phyloP scores from a whole-genome alignment of 1,284 basidiomycete genomes.

The Cyathus olla region DNA sequence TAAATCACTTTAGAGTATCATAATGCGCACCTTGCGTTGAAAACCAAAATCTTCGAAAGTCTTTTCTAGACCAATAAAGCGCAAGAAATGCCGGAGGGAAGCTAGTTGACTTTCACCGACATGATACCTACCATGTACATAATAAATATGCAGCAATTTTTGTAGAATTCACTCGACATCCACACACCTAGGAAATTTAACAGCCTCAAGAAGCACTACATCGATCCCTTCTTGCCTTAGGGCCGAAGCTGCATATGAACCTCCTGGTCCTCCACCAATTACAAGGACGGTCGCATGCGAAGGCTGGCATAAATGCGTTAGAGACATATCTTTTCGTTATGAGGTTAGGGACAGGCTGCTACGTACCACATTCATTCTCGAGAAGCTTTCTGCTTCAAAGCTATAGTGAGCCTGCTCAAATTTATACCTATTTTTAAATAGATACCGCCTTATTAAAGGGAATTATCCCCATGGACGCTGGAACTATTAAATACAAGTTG shows the following conservation, averaged over 20 bases:
- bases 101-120: slow-evolving; percentile 75
- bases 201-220: slow-evolving; percentile 75
- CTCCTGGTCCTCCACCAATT: slow-evolving; percentile 78
- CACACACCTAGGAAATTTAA: slow-evolving; percentile 72
- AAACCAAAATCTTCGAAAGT: slow-evolving; percentile 65
- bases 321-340: no score
- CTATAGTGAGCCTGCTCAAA: no score
- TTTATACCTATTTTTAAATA: no score
- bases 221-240: slow-evolving; percentile 78
- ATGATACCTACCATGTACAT: slow-evolving; percentile 59
- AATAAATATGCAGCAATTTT: background rate
- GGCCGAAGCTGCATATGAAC: slow-evolving; percentile 77
- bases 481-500: no score
- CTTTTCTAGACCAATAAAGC: slow-evolving; percentile 70
- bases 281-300: slow-evolving; percentile 61
- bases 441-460: no score
- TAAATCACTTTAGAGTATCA: background rate
- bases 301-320: no score
- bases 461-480: no score
- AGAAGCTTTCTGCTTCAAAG: no score
- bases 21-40: slow-evolving; percentile 57
- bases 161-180: background rate
- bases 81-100: slow-evolving; percentile 68
- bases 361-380: no score
- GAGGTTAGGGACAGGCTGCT: no score